Percentiles rank a stretch among this genome's conserved stretches.
Conservation (phyloP, 129 eudicot genomes). For the Glebionis coronaria region DNA sequence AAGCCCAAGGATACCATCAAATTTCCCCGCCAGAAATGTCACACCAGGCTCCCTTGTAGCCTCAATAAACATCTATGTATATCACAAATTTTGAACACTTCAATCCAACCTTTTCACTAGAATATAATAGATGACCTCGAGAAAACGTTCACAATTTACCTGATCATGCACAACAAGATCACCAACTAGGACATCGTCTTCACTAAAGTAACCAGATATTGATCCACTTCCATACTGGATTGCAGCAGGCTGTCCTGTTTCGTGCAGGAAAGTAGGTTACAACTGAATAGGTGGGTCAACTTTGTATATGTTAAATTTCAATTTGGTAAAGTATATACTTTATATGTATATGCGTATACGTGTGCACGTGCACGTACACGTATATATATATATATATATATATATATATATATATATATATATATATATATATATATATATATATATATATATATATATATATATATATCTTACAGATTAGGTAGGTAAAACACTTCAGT, state of each 20-base stretch:
- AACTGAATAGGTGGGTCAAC: too few relatives aligned
- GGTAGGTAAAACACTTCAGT: background rate
- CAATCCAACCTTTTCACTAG: background rate
- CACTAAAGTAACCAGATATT: conserved; percentile 71
- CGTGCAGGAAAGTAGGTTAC: background rate
- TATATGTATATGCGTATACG: too few relatives aligned
- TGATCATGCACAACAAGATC: conserved; percentile 52
- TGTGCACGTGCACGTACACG: too few relatives aligned
- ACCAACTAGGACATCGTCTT: conserved; percentile 58
- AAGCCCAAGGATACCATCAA: conserved; percentile 81
- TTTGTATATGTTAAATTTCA: too few relatives aligned
- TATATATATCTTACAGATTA: background rate
- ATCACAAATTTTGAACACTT: background rate
- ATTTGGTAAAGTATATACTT: too few relatives aligned
- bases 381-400: too few relatives aligned
- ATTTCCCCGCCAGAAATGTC: conserved; percentile 51
- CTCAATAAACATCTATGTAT: conserved; percentile 60
- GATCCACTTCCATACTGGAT: conserved; percentile 83
- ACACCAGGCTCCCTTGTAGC: conserved; percentile 53
- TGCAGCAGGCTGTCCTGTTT: conserved; percentile 64
- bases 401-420: too few relatives aligned
- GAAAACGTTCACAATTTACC: conserved; percentile 35
- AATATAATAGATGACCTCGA: background rate
- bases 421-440: too few relatives aligned
- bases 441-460: too few relatives aligned